Evolutionary conservation across 441 rosid genomes (phyloP), one percentile per base, ranked within the genome.

Genomic region (Pelargonium citronellum): DNA sequence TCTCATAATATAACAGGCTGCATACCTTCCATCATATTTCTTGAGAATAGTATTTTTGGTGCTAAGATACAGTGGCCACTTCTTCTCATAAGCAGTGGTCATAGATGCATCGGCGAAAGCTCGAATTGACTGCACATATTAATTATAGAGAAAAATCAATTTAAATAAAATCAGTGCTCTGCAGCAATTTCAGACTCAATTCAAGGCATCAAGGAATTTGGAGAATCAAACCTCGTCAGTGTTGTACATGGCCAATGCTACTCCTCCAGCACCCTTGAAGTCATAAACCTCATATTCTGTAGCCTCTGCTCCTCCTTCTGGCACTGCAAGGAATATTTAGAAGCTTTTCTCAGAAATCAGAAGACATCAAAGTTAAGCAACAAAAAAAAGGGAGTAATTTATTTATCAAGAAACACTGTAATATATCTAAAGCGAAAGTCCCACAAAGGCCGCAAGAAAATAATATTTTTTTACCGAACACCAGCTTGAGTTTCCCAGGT

Each of bases 11-110:
- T 55, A 55, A 66, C 6, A 66, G 41, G 65, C 16, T 71, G 47
- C 81, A 60, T 78, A 91, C 97, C 98, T 94, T 82, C 97, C 98
- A 78, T 91, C 98, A 71, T 94, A 91, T 67, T 82, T 76, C 79
- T 93, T 93, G 41, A 93, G 95, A 79, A 93, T 94, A 74, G 97
- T 91, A 76, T 94, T 93, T 79, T 94, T 91, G 63, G 98, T 94
- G 87, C 95, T 88, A 73, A 94, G 96, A 84, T 89, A 94, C 71
- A 94, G 95, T 5, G 98, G 98, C 96, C 95, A 91, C 70, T 84
- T 94, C 79, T 94, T 94, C 87, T 83, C 84, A 78, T 87, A 87
- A 74, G 97, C 95, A 67, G 91, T 93, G 85, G 75, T 86, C 97
- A 93, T 88, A 8, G 97, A 93, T 70, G 93, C 86, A 82, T 93